Evolutionary conservation across 306 rosid genomes (phyloP).

Genomic region (Betula pendula): DNA sequence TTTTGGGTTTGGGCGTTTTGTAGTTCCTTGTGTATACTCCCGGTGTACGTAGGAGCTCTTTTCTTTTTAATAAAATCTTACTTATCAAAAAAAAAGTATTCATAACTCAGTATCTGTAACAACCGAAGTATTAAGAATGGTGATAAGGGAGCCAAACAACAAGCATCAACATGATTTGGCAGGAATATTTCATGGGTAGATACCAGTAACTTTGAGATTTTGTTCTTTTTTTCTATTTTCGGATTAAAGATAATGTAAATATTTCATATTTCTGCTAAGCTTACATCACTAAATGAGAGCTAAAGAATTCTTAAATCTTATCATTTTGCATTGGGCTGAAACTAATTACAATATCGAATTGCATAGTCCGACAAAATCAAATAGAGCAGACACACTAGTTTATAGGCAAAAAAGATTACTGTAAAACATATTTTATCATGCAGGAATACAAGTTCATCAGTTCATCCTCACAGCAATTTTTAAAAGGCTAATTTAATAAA

Average conservation of each 20-base stretch:
- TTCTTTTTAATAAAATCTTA: too few species aligned
- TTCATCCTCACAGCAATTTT: background rate
- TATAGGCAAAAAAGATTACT: background rate
- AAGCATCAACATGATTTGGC: background rate
- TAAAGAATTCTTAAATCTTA: background rate
- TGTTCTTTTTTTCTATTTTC: background rate
- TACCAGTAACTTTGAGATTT: background rate
- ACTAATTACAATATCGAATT: background rate
- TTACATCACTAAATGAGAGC: background rate
- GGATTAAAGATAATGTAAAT: background rate
- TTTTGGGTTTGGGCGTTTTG: too few species aligned
- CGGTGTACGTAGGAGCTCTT: too few species aligned
- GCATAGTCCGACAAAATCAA: background rate
- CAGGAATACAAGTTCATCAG: constrained; percentile 5
- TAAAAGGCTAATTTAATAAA: background rate
- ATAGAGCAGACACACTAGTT: background rate
- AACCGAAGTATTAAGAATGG: too few species aligned
- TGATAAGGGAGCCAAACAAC: background rate
- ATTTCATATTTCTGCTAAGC: background rate
- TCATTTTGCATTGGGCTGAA: background rate
- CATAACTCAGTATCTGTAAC: background rate
- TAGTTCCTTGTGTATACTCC: too few species aligned
- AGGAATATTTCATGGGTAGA: background rate
- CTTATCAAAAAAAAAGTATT: too few species aligned
- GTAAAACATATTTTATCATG: background rate